phyloP scores from a whole-genome alignment of 2,329 filamentous ascomycete genomes.

The Trichoderma hamatum region DNA sequence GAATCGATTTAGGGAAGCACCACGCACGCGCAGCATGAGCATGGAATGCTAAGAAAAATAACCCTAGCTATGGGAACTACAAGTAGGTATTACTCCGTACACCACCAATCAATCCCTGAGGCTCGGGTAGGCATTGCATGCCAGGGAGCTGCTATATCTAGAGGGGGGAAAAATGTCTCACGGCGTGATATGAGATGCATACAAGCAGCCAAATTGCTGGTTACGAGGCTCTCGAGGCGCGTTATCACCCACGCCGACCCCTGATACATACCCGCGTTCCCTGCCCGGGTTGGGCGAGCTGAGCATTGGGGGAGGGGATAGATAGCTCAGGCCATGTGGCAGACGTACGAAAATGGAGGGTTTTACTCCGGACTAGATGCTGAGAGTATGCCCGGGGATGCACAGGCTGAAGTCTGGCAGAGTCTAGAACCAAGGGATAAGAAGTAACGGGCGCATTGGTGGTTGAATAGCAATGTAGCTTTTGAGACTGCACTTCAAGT shows the following conservation, averaged over 20 bases:
- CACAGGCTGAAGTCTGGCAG: constrained; percentile 4
- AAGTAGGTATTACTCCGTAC: constrained; percentile 5
- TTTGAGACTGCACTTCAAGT: background rate
- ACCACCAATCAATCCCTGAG: constrained; percentile 3
- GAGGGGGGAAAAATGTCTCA: constrained; percentile 20
- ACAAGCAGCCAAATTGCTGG: background rate
- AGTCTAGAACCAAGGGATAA: constrained; percentile 10
- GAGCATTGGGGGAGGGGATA: background rate
- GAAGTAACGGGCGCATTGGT: background rate
- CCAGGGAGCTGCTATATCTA: constrained; percentile 15
- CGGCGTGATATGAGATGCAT: constrained; percentile 19
- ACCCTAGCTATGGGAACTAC: background rate
- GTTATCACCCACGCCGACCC: constrained; percentile 19
- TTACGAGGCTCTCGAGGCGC: constrained; percentile 14
- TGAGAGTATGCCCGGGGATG: constrained; percentile 11
- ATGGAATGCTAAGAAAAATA: constrained; percentile 6
- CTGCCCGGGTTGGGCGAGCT: constrained; percentile 6
- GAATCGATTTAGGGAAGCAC: constrained; percentile 5
- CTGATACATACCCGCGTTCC: constrained; percentile 24
- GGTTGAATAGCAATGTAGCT: background rate
- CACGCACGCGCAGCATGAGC: background rate
- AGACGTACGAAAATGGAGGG: background rate
- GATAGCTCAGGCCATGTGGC: constrained; percentile 21
- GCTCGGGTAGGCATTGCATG: constrained; percentile 12
- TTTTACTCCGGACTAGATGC: background rate